Evolutionary conservation across 305 asterid genomes (phyloP), one percentile per base, ranked within the genome.

Genomic region (Solanum aculeatissimum): DNA sequence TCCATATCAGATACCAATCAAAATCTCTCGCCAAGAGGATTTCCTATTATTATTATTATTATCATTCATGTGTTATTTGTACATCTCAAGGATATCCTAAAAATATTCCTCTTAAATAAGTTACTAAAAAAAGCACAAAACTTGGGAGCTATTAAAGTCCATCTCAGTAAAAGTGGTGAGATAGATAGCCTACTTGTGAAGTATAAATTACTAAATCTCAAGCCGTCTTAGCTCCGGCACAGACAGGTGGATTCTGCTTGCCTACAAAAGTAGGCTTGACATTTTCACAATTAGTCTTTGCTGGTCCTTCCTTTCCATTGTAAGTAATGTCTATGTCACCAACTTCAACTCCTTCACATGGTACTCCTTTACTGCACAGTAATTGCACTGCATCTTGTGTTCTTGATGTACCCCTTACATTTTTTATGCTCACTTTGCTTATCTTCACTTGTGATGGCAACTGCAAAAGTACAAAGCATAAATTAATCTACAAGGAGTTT

Each of bases 311-410:
- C 42, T 21, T 25, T 8, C 88, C 86, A 60, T 21, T 78, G 45
- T 70, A 53, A 4, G 55, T 1, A 10, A 89, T 66, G 70, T 88
- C 49, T 16, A 89, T 85, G 29, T 87, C 80, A 12, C 81, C 84
- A 55, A 89, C 66, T 74, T 86, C 86, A n/a, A 89, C 82, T n/a
- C 75, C 57, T 38, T 83, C 51, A 47, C 88, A 86, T 2, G 89
- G 89, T 12, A 60, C 60, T 13, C 83, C 43, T 35, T 70, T 71
- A 66, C 87, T 89, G 58, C 90, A 86, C 1, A 82, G 7, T 29
- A 88, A 16, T 2, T 29, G 65, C 35, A 88, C 86, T 15, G 87
- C 86, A 21, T 55, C 78, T 40, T 55, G 29, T 4, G 84, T 77
- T 42, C 77, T 16, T 25, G 89, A 86, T 19, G 83, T 83, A 16